These are phyloP conservation scores for Nakazawaea wickerhamii DNA, from an alignment of 805 yeast species.

Conservation along the genomic window DNA sequence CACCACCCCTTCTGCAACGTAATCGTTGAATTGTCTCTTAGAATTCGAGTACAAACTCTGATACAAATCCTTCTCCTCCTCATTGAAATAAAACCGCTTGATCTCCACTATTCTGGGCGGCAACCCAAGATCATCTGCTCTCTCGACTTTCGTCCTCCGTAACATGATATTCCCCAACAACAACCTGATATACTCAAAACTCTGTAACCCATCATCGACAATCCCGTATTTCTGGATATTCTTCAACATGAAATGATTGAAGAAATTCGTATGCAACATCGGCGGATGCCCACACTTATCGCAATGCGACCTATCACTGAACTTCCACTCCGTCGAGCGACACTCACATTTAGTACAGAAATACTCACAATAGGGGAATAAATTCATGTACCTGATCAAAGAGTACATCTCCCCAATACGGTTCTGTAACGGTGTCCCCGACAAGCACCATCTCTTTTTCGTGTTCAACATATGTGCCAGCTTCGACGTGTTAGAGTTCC, in stretches of 20 bases:
- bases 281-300: slow-evolving; percentile 85
- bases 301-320: slow-evolving; percentile 78
- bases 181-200: slow-evolving; percentile 72
- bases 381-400: slow-evolving; percentile 73
- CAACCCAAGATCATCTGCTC: slow-evolving; percentile 95
- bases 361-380: slow-evolving; percentile 83
- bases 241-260: slow-evolving; percentile 92
- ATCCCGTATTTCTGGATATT: slow-evolving; percentile 85
- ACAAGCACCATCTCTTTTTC: slow-evolving; percentile 79
- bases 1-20: slow-evolving; percentile 94
- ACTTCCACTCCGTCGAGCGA: slow-evolving; percentile 75
- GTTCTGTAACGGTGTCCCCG: slow-evolving; percentile 96
- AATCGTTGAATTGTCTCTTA: slow-evolving; percentile 82
- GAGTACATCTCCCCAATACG: slow-evolving; percentile 96
- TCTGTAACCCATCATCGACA: slow-evolving; percentile 72
- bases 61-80: slow-evolving; percentile 91
- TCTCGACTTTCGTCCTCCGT: slow-evolving; percentile 89
- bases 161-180: slow-evolving; percentile 79
- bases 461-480: slow-evolving; percentile 77
- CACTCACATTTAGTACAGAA: slow-evolving; percentile 94
- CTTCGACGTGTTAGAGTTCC: slow-evolving; percentile 88
- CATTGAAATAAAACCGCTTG: slow-evolving; percentile 82
- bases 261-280: slow-evolving; percentile 92
- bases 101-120: slow-evolving; percentile 95
- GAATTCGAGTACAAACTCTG: slow-evolving; percentile 83